A percentile compares a stretch with the other conserved stretches of the same genome.
Conservation (phyloP, 805 yeast species). For the Saccharomycopsis sp. region DNA sequence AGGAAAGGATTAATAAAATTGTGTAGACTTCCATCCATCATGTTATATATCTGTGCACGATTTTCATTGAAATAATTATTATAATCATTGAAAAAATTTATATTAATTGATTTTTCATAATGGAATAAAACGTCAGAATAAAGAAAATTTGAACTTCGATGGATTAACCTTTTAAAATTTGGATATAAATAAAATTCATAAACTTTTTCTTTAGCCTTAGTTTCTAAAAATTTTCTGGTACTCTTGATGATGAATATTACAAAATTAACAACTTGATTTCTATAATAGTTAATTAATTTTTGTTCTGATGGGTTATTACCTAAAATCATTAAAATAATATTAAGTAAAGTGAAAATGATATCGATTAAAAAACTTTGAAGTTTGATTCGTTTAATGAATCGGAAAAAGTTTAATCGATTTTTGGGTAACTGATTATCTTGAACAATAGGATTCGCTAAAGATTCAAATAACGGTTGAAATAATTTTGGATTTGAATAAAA, state of each 20-base stretch:
- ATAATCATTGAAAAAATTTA: conserved; percentile 8
- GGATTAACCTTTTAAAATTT: conserved; percentile 14
- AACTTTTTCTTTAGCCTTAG: conserved; percentile 11
- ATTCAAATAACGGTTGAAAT: conserved; percentile 16
- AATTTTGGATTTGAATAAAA: conserved; percentile 10
- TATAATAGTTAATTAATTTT: conserved; percentile 15
- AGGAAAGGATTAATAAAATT: conserved; percentile 2
- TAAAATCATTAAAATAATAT: conserved; percentile 13
- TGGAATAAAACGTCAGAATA: conserved; percentile 17
- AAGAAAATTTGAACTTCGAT: conserved; percentile 13
- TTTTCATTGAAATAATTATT: conserved; percentile 7
- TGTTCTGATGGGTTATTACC: conserved; percentile 4
- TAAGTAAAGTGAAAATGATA: conserved; percentile 19
- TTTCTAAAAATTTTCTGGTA: conserved; percentile 14
- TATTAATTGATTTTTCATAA: not conserved
- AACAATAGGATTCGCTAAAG: conserved; percentile 17
- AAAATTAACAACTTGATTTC: conserved; percentile 19
- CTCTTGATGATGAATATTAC: conserved; percentile 12
- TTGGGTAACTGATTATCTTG: conserved; percentile 19
- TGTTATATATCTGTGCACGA: conserved; percentile 4
- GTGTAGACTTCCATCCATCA: conserved; percentile 1
- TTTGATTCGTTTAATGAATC: conserved; percentile 18
- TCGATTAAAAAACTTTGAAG: conserved; percentile 16
- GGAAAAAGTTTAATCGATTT: conserved; percentile 13
- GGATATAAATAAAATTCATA: conserved; percentile 16